Conservation (phyloP, 768 basidiomycete species). For the Tremella yokohamensis region DNA sequence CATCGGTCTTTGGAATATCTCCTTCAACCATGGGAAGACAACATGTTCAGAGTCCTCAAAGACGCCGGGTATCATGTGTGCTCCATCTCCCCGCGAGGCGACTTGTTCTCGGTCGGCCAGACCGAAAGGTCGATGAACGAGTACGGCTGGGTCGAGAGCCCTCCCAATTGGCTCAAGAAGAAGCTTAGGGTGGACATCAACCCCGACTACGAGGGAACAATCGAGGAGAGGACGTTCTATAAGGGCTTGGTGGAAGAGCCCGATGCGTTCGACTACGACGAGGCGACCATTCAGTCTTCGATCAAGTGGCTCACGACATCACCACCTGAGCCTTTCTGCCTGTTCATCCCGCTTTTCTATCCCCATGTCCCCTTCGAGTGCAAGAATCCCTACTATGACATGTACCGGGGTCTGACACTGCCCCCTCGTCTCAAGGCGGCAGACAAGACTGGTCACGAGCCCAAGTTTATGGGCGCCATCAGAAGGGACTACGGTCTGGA, state of each 20-base stretch:
- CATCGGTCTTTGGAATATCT: constrained; percentile 10
- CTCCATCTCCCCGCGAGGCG: constrained; percentile 1
- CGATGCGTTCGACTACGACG: constrained; percentile 6
- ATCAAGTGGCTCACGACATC: constrained; percentile 4
- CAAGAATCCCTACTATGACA: constrained; percentile 3
- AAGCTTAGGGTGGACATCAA: neutral
- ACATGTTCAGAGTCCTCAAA: constrained; percentile 6
- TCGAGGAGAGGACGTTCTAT: constrained; percentile 1
- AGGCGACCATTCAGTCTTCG: constrained; percentile 1
- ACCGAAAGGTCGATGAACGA: constrained; percentile 4
- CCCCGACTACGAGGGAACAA: no score
- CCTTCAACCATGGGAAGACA: constrained; percentile 6
- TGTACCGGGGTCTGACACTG: neutral
- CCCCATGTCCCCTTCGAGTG: constrained; percentile 7
- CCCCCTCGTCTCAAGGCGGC: constrained; percentile 5
- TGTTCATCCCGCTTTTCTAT: constrained; percentile 8
- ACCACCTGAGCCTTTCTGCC: constrained; percentile 9
- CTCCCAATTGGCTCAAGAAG: neutral
- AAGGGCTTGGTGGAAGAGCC: neutral
- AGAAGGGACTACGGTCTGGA: constrained; percentile 6
- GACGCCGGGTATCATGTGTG: constrained; percentile 6
- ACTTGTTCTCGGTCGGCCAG: constrained; percentile 4
- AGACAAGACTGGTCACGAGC: constrained; percentile 9
- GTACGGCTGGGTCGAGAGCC: neutral
- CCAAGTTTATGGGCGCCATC: constrained; percentile 1